Evolutionary conservation across 78 protist genomes (phyloP), one percentile per base, ranked within the genome.

Genomic region (Protostelium mycophagum): DNA sequence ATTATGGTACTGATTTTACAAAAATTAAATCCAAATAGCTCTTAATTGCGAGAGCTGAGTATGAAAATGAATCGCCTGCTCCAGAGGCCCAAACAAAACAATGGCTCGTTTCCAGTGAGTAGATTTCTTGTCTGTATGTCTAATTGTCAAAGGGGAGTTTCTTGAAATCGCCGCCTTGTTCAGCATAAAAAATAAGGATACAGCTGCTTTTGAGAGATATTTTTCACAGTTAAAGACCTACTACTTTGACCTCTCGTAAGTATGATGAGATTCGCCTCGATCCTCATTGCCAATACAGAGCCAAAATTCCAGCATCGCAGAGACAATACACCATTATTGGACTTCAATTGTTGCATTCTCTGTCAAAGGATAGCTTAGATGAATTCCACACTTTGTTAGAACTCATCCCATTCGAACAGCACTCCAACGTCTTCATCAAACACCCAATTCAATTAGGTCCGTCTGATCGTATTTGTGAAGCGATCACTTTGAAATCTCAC

Each of bases 191-290:
- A 1, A 39, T 38, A 89, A 83, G 38, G 94, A 92, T 88, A 89
- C 88, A n/a, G 87, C 83, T 1, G 90, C 91, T 87, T 92, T 92
- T 86, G 94, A 87, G 29, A 88, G 94, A 92, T 85, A 37, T 37
- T 92, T 38, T 37, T 36, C 91, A 16, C 94, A 92, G 63, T 88
- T 92, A 36, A 88, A 85, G 39, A 28, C 90, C 35, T 92, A 88
- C 84, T 92, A 92, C 85, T 51, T 87, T 25, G 94, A 92, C 37
- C 88, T 51, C 5, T 5, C 73, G 73, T 51, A 16, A 51, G 73
- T 51, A n/a, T n/a, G n/a, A n/a, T n/a, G n/a, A n/a, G n/a, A n/a
- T n/a, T n/a, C n/a, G n/a, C n/a, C n/a, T n/a, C n/a, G n/a, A n/a
- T n/a, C n/a, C n/a, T n/a, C n/a, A n/a, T n/a, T n/a, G n/a, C n/a